These are phyloP conservation scores for Ormosia emarginata DNA, from an alignment of 306 rosid species.

Conservation along the genomic window DNA sequence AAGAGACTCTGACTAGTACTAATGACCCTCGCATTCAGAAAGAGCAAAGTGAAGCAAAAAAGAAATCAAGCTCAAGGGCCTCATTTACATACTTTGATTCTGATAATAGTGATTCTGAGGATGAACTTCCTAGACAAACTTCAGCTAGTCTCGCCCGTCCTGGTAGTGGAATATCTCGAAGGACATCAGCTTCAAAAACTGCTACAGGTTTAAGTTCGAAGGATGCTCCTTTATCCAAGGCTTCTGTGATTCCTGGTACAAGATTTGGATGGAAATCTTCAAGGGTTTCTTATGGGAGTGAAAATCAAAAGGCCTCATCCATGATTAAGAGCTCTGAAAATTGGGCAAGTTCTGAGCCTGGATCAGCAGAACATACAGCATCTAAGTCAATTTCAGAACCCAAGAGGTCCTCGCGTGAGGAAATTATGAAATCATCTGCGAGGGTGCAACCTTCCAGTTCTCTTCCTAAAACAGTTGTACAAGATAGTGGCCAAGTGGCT, in stretches of 20 bases:
- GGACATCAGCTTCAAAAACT: constrained; percentile 48
- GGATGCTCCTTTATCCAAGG: constrained; percentile 17
- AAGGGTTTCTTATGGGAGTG: constrained; percentile 36
- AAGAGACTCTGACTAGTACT: constrained; percentile 23
- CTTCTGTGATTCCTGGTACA: constrained; percentile 30
- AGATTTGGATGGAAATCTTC: constrained; percentile 51
- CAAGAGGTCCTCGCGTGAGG: constrained; percentile 29
- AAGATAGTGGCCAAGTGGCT: constrained; percentile 33
- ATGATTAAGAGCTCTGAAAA: constrained; percentile 36
- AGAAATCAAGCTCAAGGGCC: constrained; percentile 44
- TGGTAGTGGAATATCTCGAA: constrained; percentile 51
- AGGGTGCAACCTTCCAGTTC: constrained; percentile 29
- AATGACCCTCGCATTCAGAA: constrained; percentile 32
- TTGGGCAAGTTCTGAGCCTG: constrained; percentile 19
- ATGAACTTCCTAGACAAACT: constrained; percentile 41
- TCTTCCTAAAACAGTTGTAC: constrained; percentile 27
- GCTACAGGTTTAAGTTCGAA: constrained; percentile 30
- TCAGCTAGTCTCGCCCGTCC: constrained; percentile 34
- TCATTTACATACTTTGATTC: constrained; percentile 46
- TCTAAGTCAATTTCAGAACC: constrained; percentile 32
- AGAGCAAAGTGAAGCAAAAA: constrained; percentile 23
- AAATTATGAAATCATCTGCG: constrained; percentile 29
- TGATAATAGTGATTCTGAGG: constrained; percentile 48
- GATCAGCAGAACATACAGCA: constrained; percentile 26
- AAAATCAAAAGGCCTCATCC: constrained; percentile 22